Evolutionary conservation across 2,329 filamentous ascomycete species (phyloP).

Genomic region (Apiospora koreana): DNA sequence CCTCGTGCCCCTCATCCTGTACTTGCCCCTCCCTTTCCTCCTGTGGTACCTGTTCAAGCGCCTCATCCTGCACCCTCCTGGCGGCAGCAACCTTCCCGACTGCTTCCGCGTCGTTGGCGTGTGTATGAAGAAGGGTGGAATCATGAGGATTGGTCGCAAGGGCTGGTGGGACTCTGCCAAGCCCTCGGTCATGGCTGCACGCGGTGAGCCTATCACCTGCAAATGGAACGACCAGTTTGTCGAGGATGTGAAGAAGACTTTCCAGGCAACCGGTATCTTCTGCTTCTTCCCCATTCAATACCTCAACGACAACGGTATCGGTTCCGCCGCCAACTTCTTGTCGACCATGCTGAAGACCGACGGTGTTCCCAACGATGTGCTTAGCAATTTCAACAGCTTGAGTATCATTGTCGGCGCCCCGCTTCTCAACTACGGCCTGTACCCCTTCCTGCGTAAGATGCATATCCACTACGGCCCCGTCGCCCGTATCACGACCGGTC

Average conservation of each 20-base stretch:
- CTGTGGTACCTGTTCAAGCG: conserved; percentile 44
- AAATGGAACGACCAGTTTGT: conserved; percentile 68
- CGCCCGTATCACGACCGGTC: conserved; percentile 51
- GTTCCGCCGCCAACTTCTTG: conserved; percentile 48
- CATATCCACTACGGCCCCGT: conserved; percentile 49
- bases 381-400: conserved; percentile 51
- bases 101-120: conserved; percentile 43
- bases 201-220: conserved; percentile 37
- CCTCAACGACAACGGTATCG: conserved; percentile 51
- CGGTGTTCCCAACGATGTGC: conserved; percentile 51
- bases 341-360: conserved; percentile 49
- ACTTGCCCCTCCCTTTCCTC: conserved; percentile 42
- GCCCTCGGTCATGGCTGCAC: conserved; percentile 52
- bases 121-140: conserved; percentile 40
- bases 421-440: conserved; percentile 48
- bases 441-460: conserved; percentile 42
- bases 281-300: conserved; percentile 51
- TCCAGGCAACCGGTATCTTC: conserved; percentile 62
- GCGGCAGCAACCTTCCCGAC: conserved; percentile 46
- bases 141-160: conserved; percentile 38
- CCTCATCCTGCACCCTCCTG: conserved; percentile 45
- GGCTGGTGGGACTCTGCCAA: conserved; percentile 63
- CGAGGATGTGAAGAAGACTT: conserved; percentile 62
- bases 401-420: conserved; percentile 48
- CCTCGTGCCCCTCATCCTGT: conserved; percentile 45